Evolutionary conservation across 1,284 basidiomycete genomes (phyloP), one percentile per base, ranked within the genome.

Genomic region (Veloporphyrellus conicus): DNA sequence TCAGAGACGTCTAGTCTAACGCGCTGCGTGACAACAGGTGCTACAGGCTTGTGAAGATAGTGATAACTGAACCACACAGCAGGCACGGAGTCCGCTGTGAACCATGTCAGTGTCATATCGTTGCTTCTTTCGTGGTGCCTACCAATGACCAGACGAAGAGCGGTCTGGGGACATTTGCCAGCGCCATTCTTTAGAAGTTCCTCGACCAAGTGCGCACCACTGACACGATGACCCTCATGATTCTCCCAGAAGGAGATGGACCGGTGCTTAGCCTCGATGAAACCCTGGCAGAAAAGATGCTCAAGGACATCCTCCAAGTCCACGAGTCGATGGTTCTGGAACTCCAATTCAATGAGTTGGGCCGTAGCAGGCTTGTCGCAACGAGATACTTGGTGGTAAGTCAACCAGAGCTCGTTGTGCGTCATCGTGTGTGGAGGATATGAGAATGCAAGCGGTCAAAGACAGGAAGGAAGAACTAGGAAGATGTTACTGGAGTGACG

Each of bases 241-340:
- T 62, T 67, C 59, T 74, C 73, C 71, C 72, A 76, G 64, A 71
- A 74, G 3, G 69, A 63, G 9, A 68, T 50, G 2, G 75, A 62
- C 31, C 71, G 63, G 47, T 68, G 61, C 57, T 69, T 70, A 18
- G 72, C 59, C 37, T 76, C 72, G 18, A 76, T 64, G 51, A 69
- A 75, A 33, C 74, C 74, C 45, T 73, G 70, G 41, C 61, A 54
- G 61, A 75, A 76, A 45, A 75, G 64, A 57, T 73, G 68, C n/a
- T 76, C 73, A 28, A 76, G 68, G 6, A 76, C 69, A 49, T 75
- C 74, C 55, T 76, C 74, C 48, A 77, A 56, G 59, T 74, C 74
- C 37, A 53, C 38, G 18, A 76, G 60, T 47, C 64, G 67, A 27
- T 70, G 59, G 41, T 67, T 64, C 46, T 68, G 63, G 53, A 67